Base-by-base conservation (phyloP, 2,329 filamentous ascomycete genomes). In the Epichloe glyceriae region DNA sequence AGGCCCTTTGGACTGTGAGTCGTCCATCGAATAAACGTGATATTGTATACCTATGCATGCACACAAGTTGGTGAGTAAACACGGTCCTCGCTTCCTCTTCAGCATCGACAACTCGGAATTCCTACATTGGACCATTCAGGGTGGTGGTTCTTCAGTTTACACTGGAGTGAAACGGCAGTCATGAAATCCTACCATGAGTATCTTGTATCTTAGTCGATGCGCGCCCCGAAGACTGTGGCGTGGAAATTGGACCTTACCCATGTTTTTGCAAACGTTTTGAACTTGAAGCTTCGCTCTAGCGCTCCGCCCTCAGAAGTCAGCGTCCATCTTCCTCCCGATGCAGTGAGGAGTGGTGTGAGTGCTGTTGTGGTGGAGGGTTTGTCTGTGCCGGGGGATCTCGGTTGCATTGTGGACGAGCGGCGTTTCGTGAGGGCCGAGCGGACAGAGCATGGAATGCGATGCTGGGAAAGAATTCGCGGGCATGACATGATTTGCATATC, bases 101-200 rank as follows among this genome's bases (percentile, higher is more conserved):
- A 11, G 41, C 30, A 35, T 33, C 12, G n/a, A 17, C n/a, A 4
- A 4, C 4, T 22, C 20, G 17, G 8, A 26, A 26, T 63, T 63
- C 72, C 56, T 66, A 83, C 83, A 60, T 88, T 88, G 2, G 81
- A 83, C 84, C 84, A 88, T 63, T 88, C 84, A 0, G 85, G 84
- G 60, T 88, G 85, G 62, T 88, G 85, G 58, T 80, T 84, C 60
- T 76, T 74, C 38, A 77, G 63, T 60, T 84, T 83, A 67, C 82
- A 85, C 59, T 86, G 76, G 34, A 81, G 67, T 11, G 83, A 80
- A 14, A 88, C 75, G 2, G 74, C 73, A n/a, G 82, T 84, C 83
- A 88, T 87, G 66, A 88, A 88, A 55, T 83, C 81, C 82, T 85
- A 54, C n/a, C 11, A 22, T 5, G 30, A 20, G 19, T 17, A 3